phyloP scores from a whole-genome alignment of 192 early-diverging fungal species.

The Podila minutissima region DNA sequence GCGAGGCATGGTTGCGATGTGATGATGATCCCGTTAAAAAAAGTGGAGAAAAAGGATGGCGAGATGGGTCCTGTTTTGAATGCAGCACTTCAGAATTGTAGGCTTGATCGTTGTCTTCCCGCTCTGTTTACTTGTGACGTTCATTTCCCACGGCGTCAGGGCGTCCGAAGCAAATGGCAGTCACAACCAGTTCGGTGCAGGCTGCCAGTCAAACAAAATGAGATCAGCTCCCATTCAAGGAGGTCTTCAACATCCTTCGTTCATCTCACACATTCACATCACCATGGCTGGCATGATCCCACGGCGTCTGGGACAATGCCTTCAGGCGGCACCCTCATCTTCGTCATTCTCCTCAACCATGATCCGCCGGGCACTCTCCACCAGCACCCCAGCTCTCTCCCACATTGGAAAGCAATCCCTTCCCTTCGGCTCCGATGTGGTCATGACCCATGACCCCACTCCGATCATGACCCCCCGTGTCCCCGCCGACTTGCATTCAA shows the following conservation, averaged over 20 bases:
- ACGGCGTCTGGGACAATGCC: conserved; percentile 27
- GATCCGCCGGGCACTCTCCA: conserved; percentile 54
- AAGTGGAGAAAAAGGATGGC: neutral
- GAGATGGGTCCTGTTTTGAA: neutral
- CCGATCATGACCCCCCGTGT: conserved; percentile 75
- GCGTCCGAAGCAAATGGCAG: neutral
- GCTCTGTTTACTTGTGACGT: conserved; percentile 1
- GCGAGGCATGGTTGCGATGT: conserved; percentile 34
- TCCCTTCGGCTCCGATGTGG: conserved; percentile 78
- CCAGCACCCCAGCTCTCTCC: conserved; percentile 61
- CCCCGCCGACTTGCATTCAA: conserved; percentile 66
- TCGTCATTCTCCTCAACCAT: neutral
- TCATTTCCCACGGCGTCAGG: neutral
- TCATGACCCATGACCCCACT: conserved; percentile 70
- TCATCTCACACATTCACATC: conserved; percentile 3
- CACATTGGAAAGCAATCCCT: conserved; percentile 87
- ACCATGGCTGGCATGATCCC: conserved; percentile 37
- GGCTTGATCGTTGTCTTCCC: neutral
- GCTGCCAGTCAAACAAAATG: too few species aligned
- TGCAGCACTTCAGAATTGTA: neutral
- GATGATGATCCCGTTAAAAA: neutral
- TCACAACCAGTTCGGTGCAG: neutral
- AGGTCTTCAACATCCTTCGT: neutral
- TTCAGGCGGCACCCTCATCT: conserved; percentile 4
- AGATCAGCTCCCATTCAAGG: neutral